Evolutionary conservation across 1,139 yeast species (phyloP).

Genomic region (Hyphopichia buzzinii): DNA sequence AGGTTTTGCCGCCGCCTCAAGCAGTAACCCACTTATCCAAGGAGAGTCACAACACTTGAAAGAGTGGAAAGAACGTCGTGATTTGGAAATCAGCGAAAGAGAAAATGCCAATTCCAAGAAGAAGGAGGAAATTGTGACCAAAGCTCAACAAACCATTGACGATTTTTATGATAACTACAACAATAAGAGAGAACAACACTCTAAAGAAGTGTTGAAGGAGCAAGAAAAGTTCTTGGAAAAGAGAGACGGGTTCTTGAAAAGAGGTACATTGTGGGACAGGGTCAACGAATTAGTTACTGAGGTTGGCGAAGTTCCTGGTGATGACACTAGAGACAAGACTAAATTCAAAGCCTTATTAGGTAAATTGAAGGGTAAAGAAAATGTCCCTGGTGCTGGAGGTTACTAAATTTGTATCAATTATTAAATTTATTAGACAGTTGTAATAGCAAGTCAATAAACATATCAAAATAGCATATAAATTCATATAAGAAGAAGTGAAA

Average conservation of each 20-base stretch:
- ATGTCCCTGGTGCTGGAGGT: constrained; percentile 64
- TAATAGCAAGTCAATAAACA: background rate
- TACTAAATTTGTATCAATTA: constrained; percentile 15
- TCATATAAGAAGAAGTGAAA: background rate
- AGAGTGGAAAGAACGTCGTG: constrained; percentile 86
- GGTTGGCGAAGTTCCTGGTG: constrained; percentile 42
- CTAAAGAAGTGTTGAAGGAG: constrained; percentile 61
- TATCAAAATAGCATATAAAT: background rate
- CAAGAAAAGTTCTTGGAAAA: constrained; percentile 72
- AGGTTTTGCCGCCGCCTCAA: constrained; percentile 18
- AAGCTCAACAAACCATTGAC: constrained; percentile 86
- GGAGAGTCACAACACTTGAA: constrained; percentile 57
- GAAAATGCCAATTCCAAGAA: constrained; percentile 71
- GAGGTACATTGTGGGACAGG: constrained; percentile 88
- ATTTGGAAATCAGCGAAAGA: constrained; percentile 75
- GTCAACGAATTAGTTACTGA: constrained; percentile 49
- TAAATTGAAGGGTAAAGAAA: constrained; percentile 64
- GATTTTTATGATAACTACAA: constrained; percentile 94
- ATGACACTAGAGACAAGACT: constrained; percentile 61
- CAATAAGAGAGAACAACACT: constrained; percentile 72
- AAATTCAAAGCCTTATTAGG: constrained; percentile 67
- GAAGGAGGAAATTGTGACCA: constrained; percentile 64
- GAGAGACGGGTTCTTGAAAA: constrained; percentile 76
- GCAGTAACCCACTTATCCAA: constrained; percentile 13
- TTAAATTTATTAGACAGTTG: no score